Base-by-base conservation (phyloP, 257 asterid genomes). In the Galeopsis tetrahit region DNA sequence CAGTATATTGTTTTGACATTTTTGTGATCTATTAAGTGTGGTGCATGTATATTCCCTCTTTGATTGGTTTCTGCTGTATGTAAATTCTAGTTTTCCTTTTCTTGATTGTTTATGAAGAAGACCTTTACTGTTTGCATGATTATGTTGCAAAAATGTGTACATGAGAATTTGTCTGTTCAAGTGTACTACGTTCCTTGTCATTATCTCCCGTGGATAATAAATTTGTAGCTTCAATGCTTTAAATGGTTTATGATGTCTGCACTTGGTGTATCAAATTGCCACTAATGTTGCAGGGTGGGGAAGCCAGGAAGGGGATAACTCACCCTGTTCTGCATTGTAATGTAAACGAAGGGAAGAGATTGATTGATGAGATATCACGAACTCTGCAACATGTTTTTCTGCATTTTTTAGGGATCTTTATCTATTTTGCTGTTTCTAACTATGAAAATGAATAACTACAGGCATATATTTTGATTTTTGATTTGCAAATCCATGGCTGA, bases 131-230 rank as follows among this genome's bases (percentile, higher is more conserved):
- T 21, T 21, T 1, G 1, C 28, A 21, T 32, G 34, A 55, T 42
- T 70, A 32, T 53, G 69, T 60, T 75, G 46, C 33, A 51, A 59
- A 44, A 49, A 48, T 21, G 28, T 59, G 2, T 13, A 34, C 28
- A 21, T 40, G 40, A 7, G n/a, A 31, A 13, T 40, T 46, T 28
- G 63, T 57, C 10, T 32, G 21, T 55, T 48, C 5, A 4, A 48
- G 15, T 59, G 42, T 59, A n/a, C 4, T 13, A 9, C 11, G 65
- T 59, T 4, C 21, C 42, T 33, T 5, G 65, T 3, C 9, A 13
- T 13, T 33, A 7, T 15, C 58, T 46, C 4, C 63, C 6, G 2
- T 9, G 32, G n/a, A 39, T 61, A 21, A 51, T 64, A 28, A 39
- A 31, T 21, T 21, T 21, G 28, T 21, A 21, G 34, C 2, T 53